Evolutionary conservation across 345 rosid genomes (phyloP).

Genomic region (Psidium friedrichsthalianum): DNA sequence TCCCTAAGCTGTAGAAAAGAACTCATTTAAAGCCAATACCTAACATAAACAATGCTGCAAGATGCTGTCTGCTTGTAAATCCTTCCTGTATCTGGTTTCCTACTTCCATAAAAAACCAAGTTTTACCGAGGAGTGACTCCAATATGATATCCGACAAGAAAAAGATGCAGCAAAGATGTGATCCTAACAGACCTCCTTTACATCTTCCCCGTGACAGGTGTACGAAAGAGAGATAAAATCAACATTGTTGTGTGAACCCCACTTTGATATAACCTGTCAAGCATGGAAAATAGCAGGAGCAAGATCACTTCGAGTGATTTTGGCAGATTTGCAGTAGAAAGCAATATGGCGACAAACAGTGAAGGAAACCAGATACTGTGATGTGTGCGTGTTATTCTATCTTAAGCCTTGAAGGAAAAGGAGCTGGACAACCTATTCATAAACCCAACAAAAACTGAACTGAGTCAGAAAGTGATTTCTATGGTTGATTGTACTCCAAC

Average conservation of each 20-base stretch:
- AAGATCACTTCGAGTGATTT: neutral
- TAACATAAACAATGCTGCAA: neutral
- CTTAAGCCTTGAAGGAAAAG: neutral
- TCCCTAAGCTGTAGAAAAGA: conserved; percentile 16
- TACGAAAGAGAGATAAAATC: conserved; percentile 20
- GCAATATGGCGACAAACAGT: neutral
- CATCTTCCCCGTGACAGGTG: conserved; percentile 19
- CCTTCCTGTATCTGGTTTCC: neutral
- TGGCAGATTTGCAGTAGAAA: neutral
- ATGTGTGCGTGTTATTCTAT: neutral
- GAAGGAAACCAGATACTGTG: neutral
- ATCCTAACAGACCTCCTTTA: conserved; percentile 11
- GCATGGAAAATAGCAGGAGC: neutral
- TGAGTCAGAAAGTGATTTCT: neutral
- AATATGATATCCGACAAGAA: neutral
- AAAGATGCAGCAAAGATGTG: neutral
- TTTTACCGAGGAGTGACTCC: neutral
- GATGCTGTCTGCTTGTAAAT: neutral
- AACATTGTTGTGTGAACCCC: conserved; percentile 18
- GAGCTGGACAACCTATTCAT: neutral
- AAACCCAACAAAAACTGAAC: neutral
- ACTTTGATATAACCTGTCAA: conserved; percentile 13
- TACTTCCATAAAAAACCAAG: neutral
- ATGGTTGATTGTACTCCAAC: neutral
- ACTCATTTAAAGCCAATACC: neutral